These are phyloP conservation scores for Dentipellis sp. DNA, from an alignment of 768 basidiomycete genomes.

Conservation along the genomic window DNA sequence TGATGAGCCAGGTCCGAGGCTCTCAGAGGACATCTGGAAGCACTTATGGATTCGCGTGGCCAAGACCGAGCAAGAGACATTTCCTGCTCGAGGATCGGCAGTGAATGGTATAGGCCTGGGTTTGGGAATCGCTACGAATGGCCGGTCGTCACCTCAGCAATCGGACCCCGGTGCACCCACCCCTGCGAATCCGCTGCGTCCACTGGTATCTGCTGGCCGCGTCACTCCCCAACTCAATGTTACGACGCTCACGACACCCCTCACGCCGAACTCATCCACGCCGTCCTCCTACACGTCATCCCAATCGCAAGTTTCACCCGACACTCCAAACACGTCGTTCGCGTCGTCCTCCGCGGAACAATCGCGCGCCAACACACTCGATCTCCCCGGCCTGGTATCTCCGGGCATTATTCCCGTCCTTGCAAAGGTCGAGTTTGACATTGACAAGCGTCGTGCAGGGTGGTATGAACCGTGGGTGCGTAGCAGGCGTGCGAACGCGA, in stretches of 20 bases:
- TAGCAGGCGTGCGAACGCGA: slow-evolving; percentile 50
- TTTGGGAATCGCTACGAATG: slow-evolving; percentile 8
- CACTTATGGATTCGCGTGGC: slow-evolving; percentile 73
- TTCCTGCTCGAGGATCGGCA: slow-evolving; percentile 23
- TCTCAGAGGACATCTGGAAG: slow-evolving; percentile 85
- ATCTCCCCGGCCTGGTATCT: slow-evolving; percentile 58
- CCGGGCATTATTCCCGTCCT: slow-evolving; percentile 71
- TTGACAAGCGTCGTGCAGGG: slow-evolving; percentile 66
- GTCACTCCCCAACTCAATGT: slow-evolving; percentile 21
- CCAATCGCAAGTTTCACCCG: slow-evolving; percentile 14
- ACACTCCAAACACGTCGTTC: slow-evolving; percentile 21
- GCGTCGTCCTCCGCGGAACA: slow-evolving; percentile 24
- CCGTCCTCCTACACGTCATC: slow-evolving; percentile 31
- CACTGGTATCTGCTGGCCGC: slow-evolving; percentile 30
- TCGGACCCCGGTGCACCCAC: slow-evolving; percentile 5
- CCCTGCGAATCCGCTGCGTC: slow-evolving; percentile 28
- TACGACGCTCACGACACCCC: slow-evolving; percentile 5
- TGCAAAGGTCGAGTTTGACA: slow-evolving; percentile 93
- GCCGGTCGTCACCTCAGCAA: slow-evolving; percentile 3
- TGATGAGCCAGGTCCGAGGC: slow-evolving; percentile 63
- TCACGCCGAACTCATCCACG: slow-evolving; percentile 34
- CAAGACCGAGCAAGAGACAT: slow-evolving; percentile 44
- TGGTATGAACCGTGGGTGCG: slow-evolving; percentile 87
- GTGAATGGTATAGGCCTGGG: slow-evolving; percentile 38
- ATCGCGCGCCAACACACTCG: slow-evolving; percentile 37